These are phyloP conservation scores for Amanita pseudoporphyria DNA, from an alignment of 768 basidiomycete genomes.

Conservation along the genomic window DNA sequence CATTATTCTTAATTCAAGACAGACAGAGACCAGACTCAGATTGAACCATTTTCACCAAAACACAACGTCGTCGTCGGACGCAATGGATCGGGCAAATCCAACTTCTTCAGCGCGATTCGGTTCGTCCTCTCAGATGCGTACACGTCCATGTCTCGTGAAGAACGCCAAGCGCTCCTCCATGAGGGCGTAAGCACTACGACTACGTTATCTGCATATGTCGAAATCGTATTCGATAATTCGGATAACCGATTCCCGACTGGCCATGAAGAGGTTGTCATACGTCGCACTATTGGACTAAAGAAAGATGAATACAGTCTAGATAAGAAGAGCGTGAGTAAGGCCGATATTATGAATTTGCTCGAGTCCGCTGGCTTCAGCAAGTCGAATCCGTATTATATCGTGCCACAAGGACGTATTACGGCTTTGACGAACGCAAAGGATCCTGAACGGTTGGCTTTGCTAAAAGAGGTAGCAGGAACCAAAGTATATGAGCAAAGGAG, in stretches of 20 bases:
- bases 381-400: constrained; percentile 99
- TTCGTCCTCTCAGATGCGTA: constrained; percentile 98
- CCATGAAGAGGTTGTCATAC: constrained; percentile 75
- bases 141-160: constrained; percentile 89
- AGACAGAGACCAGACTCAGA: constrained; percentile 85
- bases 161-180: constrained; percentile 86
- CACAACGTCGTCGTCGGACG: constrained; percentile 97
- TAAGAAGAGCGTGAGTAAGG: constrained; percentile 90
- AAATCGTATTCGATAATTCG: constrained; percentile 93
- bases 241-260: constrained; percentile 93
- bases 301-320: constrained; percentile 98
- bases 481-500: constrained; percentile 96
- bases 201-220: constrained; percentile 88
- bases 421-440: constrained; percentile 96
- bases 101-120: constrained; percentile 95
- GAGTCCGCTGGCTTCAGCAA: constrained; percentile 97
- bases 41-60: constrained; percentile 88
- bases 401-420: constrained; percentile 98
- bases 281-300: constrained; percentile 93
- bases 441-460: constrained; percentile 81
- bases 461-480: constrained; percentile 98
- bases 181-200: constrained; percentile 85
- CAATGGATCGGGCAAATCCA: constrained; percentile 97
- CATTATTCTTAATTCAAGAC: constrained; percentile 7
- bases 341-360: constrained; percentile 94